Base-by-base conservation (phyloP, 192 early-diverging fungal species). In the Podila horticola region DNA sequence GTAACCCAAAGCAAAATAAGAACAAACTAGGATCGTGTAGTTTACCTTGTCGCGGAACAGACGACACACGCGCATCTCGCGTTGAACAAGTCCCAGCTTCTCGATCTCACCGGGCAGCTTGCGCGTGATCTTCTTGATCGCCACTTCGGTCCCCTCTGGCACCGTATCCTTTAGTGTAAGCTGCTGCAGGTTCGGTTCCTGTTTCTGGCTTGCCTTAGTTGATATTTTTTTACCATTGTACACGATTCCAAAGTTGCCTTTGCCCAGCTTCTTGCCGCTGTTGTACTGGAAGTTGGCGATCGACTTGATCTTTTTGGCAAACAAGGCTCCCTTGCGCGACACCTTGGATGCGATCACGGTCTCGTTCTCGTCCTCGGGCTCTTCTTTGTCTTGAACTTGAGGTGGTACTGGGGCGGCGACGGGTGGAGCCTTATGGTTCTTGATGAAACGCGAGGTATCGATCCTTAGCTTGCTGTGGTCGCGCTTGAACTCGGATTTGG, bases 191-290 rank as follows among this genome's bases (percentile, higher is more conserved):
- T 45, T 45, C 3, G 41, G 41, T 13, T 45, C 41, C 41, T 45
- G 41, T 17, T 45, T 45, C 15, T 45, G 41, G 41, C 41, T 8
- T 2, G 41, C 41, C 41, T 45, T 45, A 13, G 41, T 12, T 4
- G 41, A 45, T 12, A 67, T 79, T 49, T 41, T 51, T 45, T 67
- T 79, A 50, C 69, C 75, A n/a, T 67, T 65, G 12, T 79, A 79
- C 10, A 79, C 75, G 49, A 79, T 67, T 1, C 75, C 75, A 72
- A 79, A 79, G 57, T 79, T 79, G 10, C 75, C 75, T 38, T 79
- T 79, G 49, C 75, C 75, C 36, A 79, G 65, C 12, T 79, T 79
- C 60, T 64, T 79, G 24, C 64, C 45, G 22, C 51, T 67, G 33
- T 79, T 79, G 50, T 79, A 71, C 48, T 79, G 69, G 58, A 79